phyloP scores from a whole-genome alignment of 1,284 basidiomycete genomes.

The Apiotrichum siamense region DNA sequence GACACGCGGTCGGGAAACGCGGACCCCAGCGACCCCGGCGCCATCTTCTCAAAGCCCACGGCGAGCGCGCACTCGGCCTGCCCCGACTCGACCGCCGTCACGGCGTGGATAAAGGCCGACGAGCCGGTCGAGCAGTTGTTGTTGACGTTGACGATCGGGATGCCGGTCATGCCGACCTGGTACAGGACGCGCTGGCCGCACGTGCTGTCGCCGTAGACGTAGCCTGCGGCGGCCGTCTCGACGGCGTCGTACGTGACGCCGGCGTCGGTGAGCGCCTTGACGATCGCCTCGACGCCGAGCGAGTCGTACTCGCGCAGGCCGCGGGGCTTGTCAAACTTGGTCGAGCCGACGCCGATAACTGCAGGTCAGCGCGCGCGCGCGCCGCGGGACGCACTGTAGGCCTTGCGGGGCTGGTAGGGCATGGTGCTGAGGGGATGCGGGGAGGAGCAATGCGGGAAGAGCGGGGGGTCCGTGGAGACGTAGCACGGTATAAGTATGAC shows the following conservation, averaged over 20 bases:
- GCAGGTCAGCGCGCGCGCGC: background rate
- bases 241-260: constrained; percentile 17
- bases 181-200: constrained; percentile 20
- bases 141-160: constrained; percentile 20
- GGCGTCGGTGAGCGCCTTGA: constrained; percentile 19
- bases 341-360: constrained; percentile 21
- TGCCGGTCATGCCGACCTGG: constrained; percentile 20
- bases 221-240: constrained; percentile 14
- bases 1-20: constrained; percentile 13
- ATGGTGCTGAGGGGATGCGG: background rate
- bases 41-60: constrained; percentile 20
- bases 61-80: constrained; percentile 18
- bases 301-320: constrained; percentile 17
- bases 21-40: constrained; percentile 15
- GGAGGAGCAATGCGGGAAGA: background rate
- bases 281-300: constrained; percentile 18
- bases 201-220: constrained; percentile 19
- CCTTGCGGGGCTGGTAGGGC: constrained; percentile 15
- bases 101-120: constrained; percentile 12
- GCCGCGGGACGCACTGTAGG: constrained; percentile 1
- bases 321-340: constrained; percentile 23
- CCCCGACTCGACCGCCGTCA: constrained; percentile 8
- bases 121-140: constrained; percentile 22
- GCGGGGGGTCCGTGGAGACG: background rate
- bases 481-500: background rate